A percentile compares a stretch with the other conserved stretches of the same genome.
phyloP scores from a whole-genome alignment of 176 grass and related monocot genomes.

The Avena eriantha region DNA sequence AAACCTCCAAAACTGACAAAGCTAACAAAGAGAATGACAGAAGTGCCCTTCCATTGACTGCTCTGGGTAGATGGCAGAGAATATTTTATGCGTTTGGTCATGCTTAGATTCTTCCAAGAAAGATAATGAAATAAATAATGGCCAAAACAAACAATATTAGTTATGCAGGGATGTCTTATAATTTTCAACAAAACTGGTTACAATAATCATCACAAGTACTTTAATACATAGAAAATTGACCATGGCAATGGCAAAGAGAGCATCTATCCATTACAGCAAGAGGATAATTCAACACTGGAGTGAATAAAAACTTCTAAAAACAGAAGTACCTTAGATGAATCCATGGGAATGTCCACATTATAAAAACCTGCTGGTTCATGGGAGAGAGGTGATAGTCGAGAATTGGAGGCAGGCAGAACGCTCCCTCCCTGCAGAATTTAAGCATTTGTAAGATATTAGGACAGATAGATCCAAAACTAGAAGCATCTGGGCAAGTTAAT shows the following conservation, averaged over 20 bases:
- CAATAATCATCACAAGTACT: not conserved
- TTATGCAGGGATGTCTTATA: not conserved
- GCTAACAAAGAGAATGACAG: not conserved
- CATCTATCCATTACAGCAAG: conserved; percentile 19
- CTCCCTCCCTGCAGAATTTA: conserved; percentile 57
- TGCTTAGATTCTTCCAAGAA: conserved; percentile 3
- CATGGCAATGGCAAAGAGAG: not conserved
- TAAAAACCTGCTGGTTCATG: conserved; percentile 96
- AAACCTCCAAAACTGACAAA: not conserved
- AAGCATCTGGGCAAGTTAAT: not conserved
- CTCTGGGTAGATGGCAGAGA: too few species aligned
- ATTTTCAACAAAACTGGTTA: not conserved
- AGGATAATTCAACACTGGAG: not conserved
- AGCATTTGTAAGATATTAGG: conserved; percentile 24
- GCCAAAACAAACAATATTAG: not conserved
- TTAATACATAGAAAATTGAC: not conserved
- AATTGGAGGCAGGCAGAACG: conserved; percentile 85
- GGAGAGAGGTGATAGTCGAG: conserved; percentile 79
- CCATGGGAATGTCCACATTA: conserved; percentile 90
- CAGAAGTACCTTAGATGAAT: conserved; percentile 70
- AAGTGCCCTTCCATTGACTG: not conserved
- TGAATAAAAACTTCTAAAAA: conserved; percentile 9
- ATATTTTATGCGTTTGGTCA: not conserved
- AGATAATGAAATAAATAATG: not conserved
- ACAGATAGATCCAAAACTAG: not conserved